phyloP scores from a whole-genome alignment of 202 grass and related monocot species.

The Panicum virgatum region DNA sequence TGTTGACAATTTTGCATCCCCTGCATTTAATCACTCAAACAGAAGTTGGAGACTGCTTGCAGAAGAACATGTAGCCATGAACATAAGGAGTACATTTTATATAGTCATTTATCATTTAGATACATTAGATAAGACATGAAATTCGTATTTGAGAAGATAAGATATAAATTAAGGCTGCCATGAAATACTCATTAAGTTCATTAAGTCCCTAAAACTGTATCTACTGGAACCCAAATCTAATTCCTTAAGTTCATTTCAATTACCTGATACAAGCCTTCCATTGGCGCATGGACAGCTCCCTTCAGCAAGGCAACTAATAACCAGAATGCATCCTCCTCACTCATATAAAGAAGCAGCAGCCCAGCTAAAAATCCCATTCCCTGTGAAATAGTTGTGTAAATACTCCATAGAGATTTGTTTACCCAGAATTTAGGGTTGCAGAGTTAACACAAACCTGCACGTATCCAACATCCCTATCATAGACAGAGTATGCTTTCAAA shows the following conservation, averaged over 20 bases:
- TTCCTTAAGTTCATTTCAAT: background rate
- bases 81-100: conserved; percentile 11
- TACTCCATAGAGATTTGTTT: background rate
- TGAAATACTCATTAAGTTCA: background rate
- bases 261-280: conserved; percentile 99
- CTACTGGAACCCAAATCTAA: conserved; percentile 16
- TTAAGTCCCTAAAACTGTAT: background rate
- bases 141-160: background rate
- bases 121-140: background rate
- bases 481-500: conserved; percentile 96
- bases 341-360: conserved; percentile 95
- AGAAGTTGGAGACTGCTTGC: conserved; percentile 45
- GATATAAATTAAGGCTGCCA: background rate
- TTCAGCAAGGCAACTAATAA: conserved; percentile 94
- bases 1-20: conserved; percentile 35
- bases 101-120: background rate
- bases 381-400: conserved; percentile 39
- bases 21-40: conserved; percentile 48
- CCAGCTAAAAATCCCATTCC: conserved; percentile 99
- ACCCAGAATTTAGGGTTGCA: background rate
- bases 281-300: conserved; percentile 94
- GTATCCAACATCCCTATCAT: conserved; percentile 95
- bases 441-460: conserved; percentile 80
- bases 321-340: conserved; percentile 98
- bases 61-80: conserved; percentile 41